A percentile compares a stretch with the other conserved stretches of the same genome.
These are phyloP conservation scores for Rossbeevera mucosa DNA, from an alignment of 768 basidiomycete genomes.

Conservation along the genomic window DNA sequence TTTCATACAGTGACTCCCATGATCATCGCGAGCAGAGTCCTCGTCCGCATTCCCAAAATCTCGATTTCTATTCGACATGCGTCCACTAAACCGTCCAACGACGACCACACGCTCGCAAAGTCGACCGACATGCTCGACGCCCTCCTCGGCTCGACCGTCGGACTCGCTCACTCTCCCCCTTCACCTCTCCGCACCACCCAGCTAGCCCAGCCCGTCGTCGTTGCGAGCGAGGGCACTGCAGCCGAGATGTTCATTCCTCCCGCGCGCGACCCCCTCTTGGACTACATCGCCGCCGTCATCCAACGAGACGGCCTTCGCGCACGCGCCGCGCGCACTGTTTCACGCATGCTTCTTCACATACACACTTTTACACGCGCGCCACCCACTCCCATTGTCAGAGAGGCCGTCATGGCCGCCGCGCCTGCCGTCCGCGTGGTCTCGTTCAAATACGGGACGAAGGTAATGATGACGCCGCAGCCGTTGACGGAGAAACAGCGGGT, in stretches of 20 bases:
- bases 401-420: constrained; percentile 63
- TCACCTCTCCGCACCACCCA: not conserved
- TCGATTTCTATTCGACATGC: constrained; percentile 9
- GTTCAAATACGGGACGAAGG: constrained; percentile 61
- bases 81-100: constrained; percentile 15
- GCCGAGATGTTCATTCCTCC: constrained; percentile 57
- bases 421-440: constrained; percentile 65
- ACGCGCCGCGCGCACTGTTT: constrained; percentile 50
- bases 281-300: constrained; percentile 58
- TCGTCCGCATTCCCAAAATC: not conserved
- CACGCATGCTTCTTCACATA: constrained; percentile 64
- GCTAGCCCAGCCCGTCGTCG: not conserved
- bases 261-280: constrained; percentile 68
- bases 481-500: constrained; percentile 79
- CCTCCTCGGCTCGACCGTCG: constrained; percentile 21
- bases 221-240: not conserved
- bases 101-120: constrained; percentile 22
- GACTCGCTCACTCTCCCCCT: constrained; percentile 8
- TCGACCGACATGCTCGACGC: constrained; percentile 21
- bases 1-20: constrained; percentile 6
- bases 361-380: constrained; percentile 70
- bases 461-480: constrained; percentile 60
- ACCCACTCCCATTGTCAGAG: constrained; percentile 74
- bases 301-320: constrained; percentile 64
- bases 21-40: constrained; percentile 12